Evolutionary conservation across 257 asterid genomes (phyloP), one percentile per base, ranked within the genome.

Genomic region (Forsythia viridissima): DNA sequence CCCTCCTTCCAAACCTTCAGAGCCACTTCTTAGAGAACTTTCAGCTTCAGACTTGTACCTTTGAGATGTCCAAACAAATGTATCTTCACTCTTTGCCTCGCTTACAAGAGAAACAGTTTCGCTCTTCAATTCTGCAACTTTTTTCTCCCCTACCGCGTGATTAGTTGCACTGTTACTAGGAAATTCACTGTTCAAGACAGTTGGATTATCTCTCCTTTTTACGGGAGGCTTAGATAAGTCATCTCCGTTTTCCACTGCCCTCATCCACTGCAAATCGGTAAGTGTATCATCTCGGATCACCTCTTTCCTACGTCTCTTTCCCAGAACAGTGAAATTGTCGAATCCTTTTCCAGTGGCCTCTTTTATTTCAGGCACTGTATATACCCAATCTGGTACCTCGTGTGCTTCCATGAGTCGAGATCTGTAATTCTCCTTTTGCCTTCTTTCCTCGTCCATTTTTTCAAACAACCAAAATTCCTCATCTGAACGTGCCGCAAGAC

Each of bases 311-410:
- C 90, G 91, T 21, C 99, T 87, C 80, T 93, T 96, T 55, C 99
- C 99, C 41, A 91, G 90, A 42, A 93, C 79, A 8, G 91, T 91
- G 11, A 85, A 81, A 71, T 90, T 90, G 3, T 80, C 87, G 41
- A 90, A 91, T 40, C 96, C 96, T 84, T 91, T 91, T 3, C 87
- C 86, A 75, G 86, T 89, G 20, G 79, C 82, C 3, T 86, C 88
- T 4, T 85, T 89, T 40, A 88, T 46, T 0, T 92, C 97, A 12
- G 95, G 86, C 36, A 83, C 78, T 4, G 88, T 71, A 39, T 90
- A 92, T 6, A 88, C 99, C 99, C 99, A 95, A 57, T 92, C 98
- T n/a, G 99, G 99, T 34, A 96, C 94, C 88, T 96, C 98, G 24
- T 91, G 93, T 16, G 93, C 97, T 84, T 92, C 97, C 98, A 96